Evolutionary conservation across 169 alveolate genomes (phyloP).

Genomic region (Pseudocohnilembus persalinus): DNA sequence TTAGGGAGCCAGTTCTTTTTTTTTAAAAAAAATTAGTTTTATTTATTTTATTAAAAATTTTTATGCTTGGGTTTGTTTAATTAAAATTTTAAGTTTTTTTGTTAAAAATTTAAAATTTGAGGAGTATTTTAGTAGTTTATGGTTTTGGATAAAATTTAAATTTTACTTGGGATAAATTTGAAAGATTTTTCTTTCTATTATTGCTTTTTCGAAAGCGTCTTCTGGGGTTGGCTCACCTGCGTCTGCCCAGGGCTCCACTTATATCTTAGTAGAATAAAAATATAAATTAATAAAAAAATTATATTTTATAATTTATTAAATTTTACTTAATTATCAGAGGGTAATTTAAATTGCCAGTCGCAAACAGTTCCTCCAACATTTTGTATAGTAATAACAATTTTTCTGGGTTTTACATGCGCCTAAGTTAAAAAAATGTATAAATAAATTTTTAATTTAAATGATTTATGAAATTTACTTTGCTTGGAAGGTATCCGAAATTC

Average conservation of each 20-base stretch:
- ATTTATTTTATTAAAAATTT: too few species aligned
- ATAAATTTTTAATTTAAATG: too few species aligned
- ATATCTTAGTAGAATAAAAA: conserved; percentile 39
- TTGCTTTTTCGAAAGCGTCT: conserved; percentile 81
- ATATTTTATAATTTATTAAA: conserved; percentile 33
- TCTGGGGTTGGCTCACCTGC: conserved; percentile 86
- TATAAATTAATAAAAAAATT: not conserved
- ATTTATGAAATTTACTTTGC: conserved; percentile 43
- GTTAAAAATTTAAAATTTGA: too few species aligned
- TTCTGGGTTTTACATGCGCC: conserved; percentile 56
- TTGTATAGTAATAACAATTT: conserved; percentile 74
- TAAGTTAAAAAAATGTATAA: not conserved
- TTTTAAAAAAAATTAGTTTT: too few species aligned
- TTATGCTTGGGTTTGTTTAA: too few species aligned
- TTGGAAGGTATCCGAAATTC: conserved; percentile 83
- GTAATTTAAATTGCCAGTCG: conserved; percentile 81
- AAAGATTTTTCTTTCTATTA: conserved; percentile 76
- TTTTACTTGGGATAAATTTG: conserved; percentile 70
- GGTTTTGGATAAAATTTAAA: not conserved
- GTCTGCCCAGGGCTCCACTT: conserved; percentile 87
- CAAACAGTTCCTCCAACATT: conserved; percentile 84
- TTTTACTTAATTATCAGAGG: conserved; percentile 46
- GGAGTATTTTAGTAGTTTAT: not conserved
- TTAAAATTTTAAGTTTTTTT: too few species aligned
- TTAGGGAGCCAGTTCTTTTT: conserved; percentile 58